Evolutionary conservation across 768 basidiomycete species (phyloP), one percentile per base, ranked within the genome.

Genomic region (Naganishia vaughanmartiniae): DNA sequence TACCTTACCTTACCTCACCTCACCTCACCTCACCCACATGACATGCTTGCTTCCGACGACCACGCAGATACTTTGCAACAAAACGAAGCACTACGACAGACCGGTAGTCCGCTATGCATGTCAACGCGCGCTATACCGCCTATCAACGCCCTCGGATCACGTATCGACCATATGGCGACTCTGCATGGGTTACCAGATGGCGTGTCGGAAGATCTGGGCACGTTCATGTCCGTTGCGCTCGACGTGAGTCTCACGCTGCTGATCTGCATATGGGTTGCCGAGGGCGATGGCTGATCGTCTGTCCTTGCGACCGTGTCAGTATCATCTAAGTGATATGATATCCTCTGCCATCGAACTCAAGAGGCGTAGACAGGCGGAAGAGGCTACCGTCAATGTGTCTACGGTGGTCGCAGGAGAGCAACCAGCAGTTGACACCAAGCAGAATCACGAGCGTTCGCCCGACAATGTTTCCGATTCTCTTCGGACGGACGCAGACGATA

Each of bases 101-200:
- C 65, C 19, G 53, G 48, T 21, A 66, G 31, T n/a, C 65, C 65
- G n/a, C 34, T 53, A 9, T 66, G 65, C 53, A 51, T 53, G 53
- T 66, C 65, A 21, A 66, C 53, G 2, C 46, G 65, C 21, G 24
- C 48, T 2, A n/a, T 66, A 42, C 65, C 65, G 5, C 65, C 53
- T 34, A 48, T n/a, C 5, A 39, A 21, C 4, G 48, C 46, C 9
- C 26, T 66, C 30, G 31, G 31, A 11, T 51, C 65, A 1, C 28
- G 65, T 15, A 66, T 66, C 65, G 42, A 28, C 6, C 15, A 53
- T 54, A 54, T 53, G 65, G 65, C 48, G 9, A 33, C 39, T 24
- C 48, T 53, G 11, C 48, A 66, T 24, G 65, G 65, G 34, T 54
- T 66, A 48, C 65, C 34, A 24, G 65, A 66, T 24, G 65, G 65